Base-by-base conservation (phyloP, 345 rosid genomes). In the Laguncularia racemosa region DNA sequence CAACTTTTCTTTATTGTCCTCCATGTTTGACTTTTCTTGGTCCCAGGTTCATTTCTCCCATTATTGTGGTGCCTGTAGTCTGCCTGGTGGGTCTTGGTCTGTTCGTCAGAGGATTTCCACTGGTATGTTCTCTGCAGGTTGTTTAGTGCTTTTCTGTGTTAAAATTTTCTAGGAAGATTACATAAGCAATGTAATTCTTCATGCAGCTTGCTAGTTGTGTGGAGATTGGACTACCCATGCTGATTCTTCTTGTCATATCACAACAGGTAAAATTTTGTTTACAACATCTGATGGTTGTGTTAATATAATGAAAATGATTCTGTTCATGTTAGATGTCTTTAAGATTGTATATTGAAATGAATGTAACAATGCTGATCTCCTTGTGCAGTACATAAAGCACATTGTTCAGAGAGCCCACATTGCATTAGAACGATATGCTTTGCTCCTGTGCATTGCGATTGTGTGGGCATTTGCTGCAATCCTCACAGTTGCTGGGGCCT, bases 161-260 rank as follows among this genome's bases (percentile, higher is more conserved):
- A 12, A 12, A 38, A 38, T 18, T 38, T 46, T 4, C 1, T 45
- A 5, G 23, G 44, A 7, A 19, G 43, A 47, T 14, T 1, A 21
- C 20, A 45, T 19, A 44, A 47, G 44, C 48, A 21, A 26, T 23
- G 15, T 16, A 19, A 40, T 49, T 46, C 53, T 46, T 44, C 54
- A 21, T 55, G 58, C 88, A 93, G 99, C 96, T 93, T 53, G 99
- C 86, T 48, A 84, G 76, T 48, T 93, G 99, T 20, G 86, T 85
- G 64, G 95, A 93, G 78, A 66, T 93, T 50, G 99, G 99, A 66
- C 81, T 93, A 66, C 99, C 99, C 2, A 87, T 90, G 96, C 82
- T 93, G 68, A 80, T 93, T 75, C 61, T 90, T 50, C 79, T 89
- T 21, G 70, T 93, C 26, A 4, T 78, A 70, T 66, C 75, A 44